Evolutionary conservation across 1,284 basidiomycete species (phyloP), one percentile per base, ranked within the genome.

Genomic region (Melampsora americana): DNA sequence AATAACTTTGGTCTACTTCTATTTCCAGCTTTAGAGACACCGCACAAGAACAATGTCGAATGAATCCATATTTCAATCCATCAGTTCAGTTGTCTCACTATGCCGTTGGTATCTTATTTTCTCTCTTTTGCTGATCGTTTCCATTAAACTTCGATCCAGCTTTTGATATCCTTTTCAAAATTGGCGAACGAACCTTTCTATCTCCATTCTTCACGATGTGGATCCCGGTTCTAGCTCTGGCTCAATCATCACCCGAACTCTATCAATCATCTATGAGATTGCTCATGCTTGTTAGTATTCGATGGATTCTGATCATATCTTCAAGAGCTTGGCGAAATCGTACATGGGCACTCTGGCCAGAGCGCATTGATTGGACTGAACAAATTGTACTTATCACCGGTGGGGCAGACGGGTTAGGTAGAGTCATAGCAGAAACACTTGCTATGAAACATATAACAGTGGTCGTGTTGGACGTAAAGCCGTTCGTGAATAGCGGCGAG

Each of bases 371-470:
- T 53, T 73, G 71, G 71, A n/a, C 44, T 42, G 71, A 73, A 5
- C 48, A 73, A 42, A 28, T 73, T 26, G 53, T 73, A n/a, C 30
- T 73, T 12, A 56, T 73, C 35, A 73, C 71, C 26, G 71, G 71
- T 28, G 71, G 62, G 23, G 59, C 46, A 39, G 35, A 59, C 11
- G 71, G 71, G 9, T 35, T 73, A n/a, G 71, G 71, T 16, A 66
- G 64, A 20, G 50, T 73, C 6, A 23, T 73, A 12, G 71, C 48
- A 2, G 71, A 73, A 53, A 73, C 71, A 23, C 39, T 73, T 20
- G 23, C 50, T 11, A 30, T 66, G 32, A 73, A 73, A 46, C 30
- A 66, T 44, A 39, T 73, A n/a, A 26, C 46, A 32, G 71, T 73
- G n/a, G 39, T 66, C 18, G 71, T 73, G 32, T 44, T 73, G 14